Evolutionary conservation across 495 filamentous ascomycete species (phyloP).

Genomic region (Tuber indicum): DNA sequence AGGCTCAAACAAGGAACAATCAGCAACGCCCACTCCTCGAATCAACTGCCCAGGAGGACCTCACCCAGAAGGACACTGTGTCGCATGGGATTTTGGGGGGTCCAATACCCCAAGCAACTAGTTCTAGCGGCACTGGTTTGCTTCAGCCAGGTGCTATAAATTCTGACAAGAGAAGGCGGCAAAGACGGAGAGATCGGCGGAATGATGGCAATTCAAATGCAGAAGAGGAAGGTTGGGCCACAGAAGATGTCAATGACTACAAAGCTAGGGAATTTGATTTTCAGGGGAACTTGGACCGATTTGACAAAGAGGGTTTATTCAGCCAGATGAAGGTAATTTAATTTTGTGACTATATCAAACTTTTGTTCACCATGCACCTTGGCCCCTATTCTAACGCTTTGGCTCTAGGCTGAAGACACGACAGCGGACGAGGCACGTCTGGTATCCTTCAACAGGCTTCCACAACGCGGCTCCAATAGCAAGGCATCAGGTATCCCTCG

Average conservation of each 20-base stretch:
- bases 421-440: slow-evolving; percentile 82
- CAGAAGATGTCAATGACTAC: slow-evolving; percentile 93
- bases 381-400: slow-evolving; percentile 6
- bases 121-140: slow-evolving; percentile 8
- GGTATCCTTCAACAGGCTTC: slow-evolving; percentile 77
- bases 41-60: slow-evolving; percentile 16
- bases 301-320: slow-evolving; percentile 86
- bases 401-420: slow-evolving; percentile 60
- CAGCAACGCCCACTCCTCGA: slow-evolving; percentile 22
- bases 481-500: slow-evolving; percentile 74
- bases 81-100: slow-evolving; percentile 38
- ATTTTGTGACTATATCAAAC: neutral
- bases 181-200: slow-evolving; percentile 52
- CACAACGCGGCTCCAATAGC: slow-evolving; percentile 44
- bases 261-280: slow-evolving; percentile 95
- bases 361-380: neutral
- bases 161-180: slow-evolving; percentile 48
- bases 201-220: slow-evolving; percentile 48
- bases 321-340: slow-evolving; percentile 63
- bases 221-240: slow-evolving; percentile 85
- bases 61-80: slow-evolving; percentile 35
- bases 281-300: slow-evolving; percentile 75
- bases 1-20: slow-evolving; percentile 26
- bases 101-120: slow-evolving; percentile 28
- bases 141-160: slow-evolving; percentile 37